phyloP scores from a whole-genome alignment of 768 basidiomycete species.

The Kwoniella sp. region DNA sequence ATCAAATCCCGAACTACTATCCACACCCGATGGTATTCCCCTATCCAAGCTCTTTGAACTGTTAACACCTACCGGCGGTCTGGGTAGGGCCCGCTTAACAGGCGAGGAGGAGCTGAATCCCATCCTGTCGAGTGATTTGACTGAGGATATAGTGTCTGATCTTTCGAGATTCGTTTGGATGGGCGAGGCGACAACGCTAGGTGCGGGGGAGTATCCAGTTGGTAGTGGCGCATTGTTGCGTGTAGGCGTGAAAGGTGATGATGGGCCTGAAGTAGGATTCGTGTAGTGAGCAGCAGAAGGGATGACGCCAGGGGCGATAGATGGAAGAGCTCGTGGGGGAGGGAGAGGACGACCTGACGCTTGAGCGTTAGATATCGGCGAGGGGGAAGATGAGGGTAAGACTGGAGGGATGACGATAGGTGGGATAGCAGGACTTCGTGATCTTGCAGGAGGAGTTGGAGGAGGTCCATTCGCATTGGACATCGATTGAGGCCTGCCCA shows the following conservation, averaged over 20 bases:
- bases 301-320: conserved; percentile 9
- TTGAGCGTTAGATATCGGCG: background rate
- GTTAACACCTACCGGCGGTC: conserved; percentile 48
- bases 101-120: conserved; percentile 26
- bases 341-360: conserved; percentile 10
- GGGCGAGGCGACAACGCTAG: conserved; percentile 1
- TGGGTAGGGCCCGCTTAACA: conserved; percentile 40
- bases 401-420: background rate
- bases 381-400: background rate
- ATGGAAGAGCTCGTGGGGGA: conserved; percentile 2
- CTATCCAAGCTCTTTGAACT: conserved; percentile 51
- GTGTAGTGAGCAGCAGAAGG: background rate
- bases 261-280: background rate
- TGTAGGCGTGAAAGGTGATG: conserved; percentile 9
- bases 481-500: conserved; percentile 12
- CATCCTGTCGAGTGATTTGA: conserved; percentile 46
- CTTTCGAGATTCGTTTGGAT: conserved; percentile 38
- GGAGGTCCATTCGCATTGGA: conserved; percentile 1
- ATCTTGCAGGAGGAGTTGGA: conserved; percentile 23
- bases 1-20: conserved; percentile 1
- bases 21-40: conserved; percentile 30
- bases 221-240: conserved; percentile 11
- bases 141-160: conserved; percentile 49
- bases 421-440: conserved; percentile 20
- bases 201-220: background rate